Percentiles rank a stretch among this genome's conserved stretches.
Conservation (phyloP, 1,284 basidiomycete genomes). For the Rhizoctonia solani region DNA sequence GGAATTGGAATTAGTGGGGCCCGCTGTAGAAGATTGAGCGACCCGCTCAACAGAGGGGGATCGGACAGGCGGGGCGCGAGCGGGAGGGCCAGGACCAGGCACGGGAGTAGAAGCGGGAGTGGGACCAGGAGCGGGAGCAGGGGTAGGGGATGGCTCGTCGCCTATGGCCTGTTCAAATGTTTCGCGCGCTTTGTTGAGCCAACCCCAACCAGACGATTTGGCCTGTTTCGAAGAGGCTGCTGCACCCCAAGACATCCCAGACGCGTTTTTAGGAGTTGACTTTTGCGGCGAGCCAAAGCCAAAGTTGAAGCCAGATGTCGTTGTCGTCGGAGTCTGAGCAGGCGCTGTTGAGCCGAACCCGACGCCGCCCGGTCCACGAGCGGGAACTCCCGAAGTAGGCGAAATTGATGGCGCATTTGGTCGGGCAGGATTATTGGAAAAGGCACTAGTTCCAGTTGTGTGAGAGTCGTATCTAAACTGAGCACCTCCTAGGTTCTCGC, state of each 20-base stretch:
- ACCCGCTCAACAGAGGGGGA: too few species aligned
- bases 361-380: constrained; percentile 1
- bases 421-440: not conserved
- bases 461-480: too few species aligned
- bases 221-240: too few species aligned
- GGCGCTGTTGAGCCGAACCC: not conserved
- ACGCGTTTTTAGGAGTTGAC: not conserved
- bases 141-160: not conserved
- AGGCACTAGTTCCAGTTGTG: not conserved
- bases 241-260: not conserved
- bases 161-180: not conserved
- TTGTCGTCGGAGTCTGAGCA: not conserved
- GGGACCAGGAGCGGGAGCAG: too few species aligned
- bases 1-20: not conserved
- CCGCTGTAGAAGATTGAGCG: too few species aligned
- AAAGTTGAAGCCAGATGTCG: not conserved
- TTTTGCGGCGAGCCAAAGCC: not conserved
- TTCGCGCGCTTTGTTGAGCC: not conserved
- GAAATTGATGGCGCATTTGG: not conserved
- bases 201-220: too few species aligned
- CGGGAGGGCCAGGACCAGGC: not conserved
- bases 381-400: constrained; percentile 3
- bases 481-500: not conserved
- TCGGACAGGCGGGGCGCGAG: too few species aligned
- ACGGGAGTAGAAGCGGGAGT: not conserved